Percentiles rank a stretch among this genome's conserved stretches.
Evolutionary conservation across 768 basidiomycete species (phyloP).

Genomic region (Podaxis sp.): DNA sequence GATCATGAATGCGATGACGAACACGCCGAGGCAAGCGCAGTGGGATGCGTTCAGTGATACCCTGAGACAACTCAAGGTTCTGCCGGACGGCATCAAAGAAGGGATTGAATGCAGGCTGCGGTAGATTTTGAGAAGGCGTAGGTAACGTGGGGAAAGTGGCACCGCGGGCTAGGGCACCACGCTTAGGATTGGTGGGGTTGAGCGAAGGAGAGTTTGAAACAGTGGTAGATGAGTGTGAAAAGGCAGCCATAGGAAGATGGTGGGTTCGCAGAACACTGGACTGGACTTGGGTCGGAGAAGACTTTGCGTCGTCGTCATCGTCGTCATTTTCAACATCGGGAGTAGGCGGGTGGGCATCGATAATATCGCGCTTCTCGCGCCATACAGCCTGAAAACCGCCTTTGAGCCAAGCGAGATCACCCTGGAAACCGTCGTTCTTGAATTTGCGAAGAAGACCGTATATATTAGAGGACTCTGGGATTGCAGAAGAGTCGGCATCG

Average conservation of each 20-base stretch:
- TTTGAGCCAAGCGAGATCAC: conserved; percentile 71
- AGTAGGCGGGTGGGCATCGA: conserved; percentile 44
- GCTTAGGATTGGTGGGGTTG: conserved; percentile 19
- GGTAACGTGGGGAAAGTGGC: conserved; percentile 14
- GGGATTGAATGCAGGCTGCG: conserved; percentile 62
- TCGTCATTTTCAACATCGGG: conserved; percentile 56
- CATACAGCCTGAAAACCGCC: conserved; percentile 80
- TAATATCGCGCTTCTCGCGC: conserved; percentile 45
- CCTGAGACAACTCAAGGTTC: conserved; percentile 74
- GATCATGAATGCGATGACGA: conserved; percentile 57
- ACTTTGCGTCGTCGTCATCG: conserved; percentile 29
- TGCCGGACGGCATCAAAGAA: conserved; percentile 95
- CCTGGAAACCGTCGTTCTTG: conserved; percentile 43
- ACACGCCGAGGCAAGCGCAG: conserved; percentile 51
- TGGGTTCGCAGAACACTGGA: conserved; percentile 45
- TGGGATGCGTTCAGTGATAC: conserved; percentile 78
- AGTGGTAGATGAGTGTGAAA: conserved; percentile 47
- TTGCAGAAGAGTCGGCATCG: conserved; percentile 67
- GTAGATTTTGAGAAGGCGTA: conserved; percentile 15
- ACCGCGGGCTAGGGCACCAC: conserved; percentile 13
- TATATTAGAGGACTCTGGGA: conserved; percentile 65
- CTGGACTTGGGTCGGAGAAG: conserved; percentile 8
- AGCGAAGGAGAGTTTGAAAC: conserved; percentile 23
- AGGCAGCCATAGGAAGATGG: conserved; percentile 60
- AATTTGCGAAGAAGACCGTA: conserved; percentile 75